Evolutionary conservation across 2,329 filamentous ascomycete species (phyloP).

Genomic region (Colletotrichum magnum): DNA sequence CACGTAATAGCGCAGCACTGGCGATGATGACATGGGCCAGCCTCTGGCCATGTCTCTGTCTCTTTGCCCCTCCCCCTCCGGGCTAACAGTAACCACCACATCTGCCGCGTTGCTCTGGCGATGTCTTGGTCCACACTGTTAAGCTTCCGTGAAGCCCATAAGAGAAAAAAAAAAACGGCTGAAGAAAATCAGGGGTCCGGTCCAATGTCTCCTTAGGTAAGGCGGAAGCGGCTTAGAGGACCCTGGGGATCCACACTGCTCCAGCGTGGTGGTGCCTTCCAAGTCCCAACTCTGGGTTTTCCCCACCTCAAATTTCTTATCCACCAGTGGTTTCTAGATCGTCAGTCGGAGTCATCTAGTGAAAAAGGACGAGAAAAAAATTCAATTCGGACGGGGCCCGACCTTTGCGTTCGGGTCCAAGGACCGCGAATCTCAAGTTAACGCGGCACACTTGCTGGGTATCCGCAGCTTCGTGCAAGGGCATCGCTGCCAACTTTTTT

Average conservation of each 20-base stretch:
- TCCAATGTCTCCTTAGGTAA: not conserved
- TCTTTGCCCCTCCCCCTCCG: too few species aligned
- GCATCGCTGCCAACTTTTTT: conserved; percentile 32
- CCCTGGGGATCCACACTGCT: too few species aligned
- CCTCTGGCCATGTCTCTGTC: too few species aligned
- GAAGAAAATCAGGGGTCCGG: conserved; percentile 18
- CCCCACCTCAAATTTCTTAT: conserved; percentile 28
- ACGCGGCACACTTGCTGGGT: conserved; percentile 19
- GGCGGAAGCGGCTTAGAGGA: not conserved
- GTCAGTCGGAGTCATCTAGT: not conserved
- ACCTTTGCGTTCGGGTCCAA: conserved; percentile 4
- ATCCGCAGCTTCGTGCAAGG: conserved; percentile 14
- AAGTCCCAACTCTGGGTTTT: not conserved
- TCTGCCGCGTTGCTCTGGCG: too few species aligned
- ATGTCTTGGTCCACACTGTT: not conserved
- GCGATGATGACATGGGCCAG: conserved; percentile 4
- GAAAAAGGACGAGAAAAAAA: conserved; percentile 1
- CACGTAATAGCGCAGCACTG: not conserved
- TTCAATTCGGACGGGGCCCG: conserved; percentile 8
- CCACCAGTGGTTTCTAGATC: conserved; percentile 29
- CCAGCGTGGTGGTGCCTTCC: not conserved
- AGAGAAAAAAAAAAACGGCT: not conserved
- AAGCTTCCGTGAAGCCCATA: not conserved
- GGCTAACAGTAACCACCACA: too few species aligned
- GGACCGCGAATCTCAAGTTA: too few species aligned